phyloP scores from a whole-genome alignment of 2,329 filamentous ascomycete species.

The Beauveria pseudobassiana region DNA sequence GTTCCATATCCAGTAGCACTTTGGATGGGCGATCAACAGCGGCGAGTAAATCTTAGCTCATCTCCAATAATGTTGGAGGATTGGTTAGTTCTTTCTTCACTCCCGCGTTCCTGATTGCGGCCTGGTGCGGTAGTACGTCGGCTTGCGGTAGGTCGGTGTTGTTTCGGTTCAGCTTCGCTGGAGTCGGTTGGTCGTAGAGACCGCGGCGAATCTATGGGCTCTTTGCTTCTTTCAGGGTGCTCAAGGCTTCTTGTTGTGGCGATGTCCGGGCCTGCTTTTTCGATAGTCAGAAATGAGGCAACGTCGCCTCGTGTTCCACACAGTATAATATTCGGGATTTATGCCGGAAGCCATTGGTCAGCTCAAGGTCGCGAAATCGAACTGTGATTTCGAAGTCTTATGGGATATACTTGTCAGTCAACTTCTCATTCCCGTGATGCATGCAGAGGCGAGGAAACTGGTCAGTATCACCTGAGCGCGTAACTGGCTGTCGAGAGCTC shows the following conservation, averaged over 20 bases:
- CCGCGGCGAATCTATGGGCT: constrained; percentile 55
- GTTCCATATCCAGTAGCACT: constrained; percentile 99
- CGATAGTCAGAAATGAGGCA: constrained; percentile 54
- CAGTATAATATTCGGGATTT: constrained; percentile 85
- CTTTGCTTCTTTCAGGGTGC: constrained; percentile 46
- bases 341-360: constrained; percentile 63
- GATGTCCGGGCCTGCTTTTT: constrained; percentile 44
- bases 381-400: constrained; percentile 35
- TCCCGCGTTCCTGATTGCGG: constrained; percentile 17
- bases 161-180: constrained; percentile 38
- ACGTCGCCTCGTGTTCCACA: constrained; percentile 82
- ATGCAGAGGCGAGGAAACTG: not conserved
- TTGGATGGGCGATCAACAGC: constrained; percentile 77
- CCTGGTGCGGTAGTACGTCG: not conserved
- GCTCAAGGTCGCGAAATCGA: constrained; percentile 51
- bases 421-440: not conserved
- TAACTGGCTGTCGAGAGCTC: constrained; percentile 60
- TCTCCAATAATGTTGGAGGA: constrained; percentile 48
- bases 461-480: constrained; percentile 49
- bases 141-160: constrained; percentile 29
- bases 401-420: not conserved
- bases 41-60: constrained; percentile 75
- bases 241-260: constrained; percentile 46
- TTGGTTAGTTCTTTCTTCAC: constrained; percentile 21
- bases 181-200: constrained; percentile 48